A percentile compares a stretch with the other conserved stretches of the same genome.
Conservation (phyloP, 2,329 filamentous ascomycete genomes). For the Chaetothyriales sp. region DNA sequence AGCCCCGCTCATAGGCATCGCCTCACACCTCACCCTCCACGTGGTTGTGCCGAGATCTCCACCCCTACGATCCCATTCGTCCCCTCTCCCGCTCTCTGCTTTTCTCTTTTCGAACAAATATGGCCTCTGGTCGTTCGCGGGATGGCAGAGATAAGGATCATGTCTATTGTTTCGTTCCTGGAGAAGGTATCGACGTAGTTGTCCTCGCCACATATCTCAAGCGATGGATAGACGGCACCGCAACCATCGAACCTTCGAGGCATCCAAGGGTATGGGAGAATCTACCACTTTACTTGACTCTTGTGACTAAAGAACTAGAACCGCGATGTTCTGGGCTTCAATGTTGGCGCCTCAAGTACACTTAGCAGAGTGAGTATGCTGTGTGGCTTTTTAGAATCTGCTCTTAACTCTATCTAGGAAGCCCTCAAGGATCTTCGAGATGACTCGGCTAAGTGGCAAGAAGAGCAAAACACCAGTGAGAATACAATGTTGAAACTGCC, state of each 20-base stretch:
- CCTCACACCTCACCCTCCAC: not conserved
- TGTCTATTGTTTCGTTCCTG: conserved; percentile 13
- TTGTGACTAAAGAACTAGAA: conserved; percentile 8
- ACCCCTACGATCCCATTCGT: not conserved
- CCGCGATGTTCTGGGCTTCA: conserved; percentile 9
- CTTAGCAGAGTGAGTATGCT: conserved; percentile 10
- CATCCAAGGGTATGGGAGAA: conserved; percentile 8
- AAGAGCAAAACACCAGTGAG: conserved; percentile 11
- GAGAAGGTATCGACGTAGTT: conserved; percentile 10
- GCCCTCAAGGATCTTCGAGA: conserved; percentile 12
- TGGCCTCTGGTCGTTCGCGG: not conserved
- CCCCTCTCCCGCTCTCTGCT: not conserved
- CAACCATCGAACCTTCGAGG: conserved; percentile 9
- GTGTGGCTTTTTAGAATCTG: not conserved
- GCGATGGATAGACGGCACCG: conserved; percentile 11
- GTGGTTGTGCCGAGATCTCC: not conserved
- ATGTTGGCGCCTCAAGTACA: conserved; percentile 7
- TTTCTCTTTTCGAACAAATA: not conserved
- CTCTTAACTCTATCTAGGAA: conserved; percentile 3
- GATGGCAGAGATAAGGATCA: not conserved
- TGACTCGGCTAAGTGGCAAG: conserved; percentile 13
- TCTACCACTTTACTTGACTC: not conserved
- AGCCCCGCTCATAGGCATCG: not conserved
- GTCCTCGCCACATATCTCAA: conserved; percentile 11
- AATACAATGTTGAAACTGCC: not conserved